Evolutionary conservation across 2,329 filamentous ascomycete genomes (phyloP), one percentile per base, ranked within the genome.

Genomic region (Ceratocystis colombiana): DNA sequence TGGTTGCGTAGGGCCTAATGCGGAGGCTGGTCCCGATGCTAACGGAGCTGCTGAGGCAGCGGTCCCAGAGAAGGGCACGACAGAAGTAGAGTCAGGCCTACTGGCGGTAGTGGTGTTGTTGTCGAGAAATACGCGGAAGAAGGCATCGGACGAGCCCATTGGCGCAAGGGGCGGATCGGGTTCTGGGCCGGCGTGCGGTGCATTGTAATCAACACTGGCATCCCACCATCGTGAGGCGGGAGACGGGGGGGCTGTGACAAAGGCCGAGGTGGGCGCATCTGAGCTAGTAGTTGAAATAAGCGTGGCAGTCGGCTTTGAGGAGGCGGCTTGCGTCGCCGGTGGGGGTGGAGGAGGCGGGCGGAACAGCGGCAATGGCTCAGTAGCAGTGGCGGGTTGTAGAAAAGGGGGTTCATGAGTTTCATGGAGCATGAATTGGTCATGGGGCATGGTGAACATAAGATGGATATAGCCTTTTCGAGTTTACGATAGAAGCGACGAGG

Each of bases 1-100:
- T 68, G 66, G 75, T 68, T 70, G 70, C 64, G 69, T 72, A 68
- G 71, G 69, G 67, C 65, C 45, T 68, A 70, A 53, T 5, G 20
- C 76, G 28, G 57, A 25, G 28, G n/a, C 28, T 7, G 28, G n/a
- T 1, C 30, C 50, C 3, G 55, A 5, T 1, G 20, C 59, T 1
- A 45, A 30, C 15, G n/a, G 6, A 7, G 62, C 37, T 22, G 46
- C 48, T 20, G 30, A 53, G 30, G 30, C 45, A 3, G 28, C 45
- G 12, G 46, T 10, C 10, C 15, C 28, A 12, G 37, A 55, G 28
- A 53, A 62, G 3, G 33, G 65, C 20, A 50, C 61, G 62, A 55
- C 25, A 20, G 30, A 57, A 33, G 45, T 61, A 15, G 22, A 53
- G 22, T 25, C 45, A 57, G 30, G 61, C 15, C 17, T 15, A 30